These are phyloP conservation scores for Penicillium crystallinum DNA, from an alignment of 495 filamentous ascomycete genomes.

Conservation along the genomic window DNA sequence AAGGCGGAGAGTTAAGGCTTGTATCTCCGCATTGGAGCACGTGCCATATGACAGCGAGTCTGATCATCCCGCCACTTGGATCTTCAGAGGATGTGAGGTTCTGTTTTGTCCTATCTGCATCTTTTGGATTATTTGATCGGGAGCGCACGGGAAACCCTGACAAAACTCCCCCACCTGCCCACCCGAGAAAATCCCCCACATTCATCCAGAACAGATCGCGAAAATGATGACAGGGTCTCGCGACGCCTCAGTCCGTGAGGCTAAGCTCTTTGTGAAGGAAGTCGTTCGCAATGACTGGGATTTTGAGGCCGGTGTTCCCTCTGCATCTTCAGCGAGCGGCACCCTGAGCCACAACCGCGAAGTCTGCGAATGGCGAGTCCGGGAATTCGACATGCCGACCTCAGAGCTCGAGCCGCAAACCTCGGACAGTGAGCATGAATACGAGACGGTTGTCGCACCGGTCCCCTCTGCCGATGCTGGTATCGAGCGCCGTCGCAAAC, in stretches of 20 bases:
- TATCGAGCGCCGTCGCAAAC: constrained; percentile 51
- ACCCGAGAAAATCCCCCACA: neutral
- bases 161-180: constrained; percentile 4
- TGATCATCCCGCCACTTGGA: constrained; percentile 5
- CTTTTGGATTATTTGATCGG: neutral
- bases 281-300: constrained; percentile 43
- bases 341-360: constrained; percentile 25
- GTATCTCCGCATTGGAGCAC: constrained; percentile 9
- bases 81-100: neutral
- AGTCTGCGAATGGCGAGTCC: constrained; percentile 37
- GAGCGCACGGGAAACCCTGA: constrained; percentile 1
- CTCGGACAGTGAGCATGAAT: constrained; percentile 21
- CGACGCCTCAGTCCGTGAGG: constrained; percentile 40
- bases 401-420: constrained; percentile 39
- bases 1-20: neutral
- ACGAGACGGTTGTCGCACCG: constrained; percentile 1
- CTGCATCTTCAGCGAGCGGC: constrained; percentile 19
- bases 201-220: neutral
- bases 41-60: constrained; percentile 4
- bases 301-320: constrained; percentile 22
- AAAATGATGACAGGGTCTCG: constrained; percentile 30
- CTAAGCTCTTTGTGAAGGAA: constrained; percentile 38
- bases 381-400: constrained; percentile 40
- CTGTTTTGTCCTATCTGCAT: neutral
- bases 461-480: constrained; percentile 16